Conservation (phyloP, 1,284 basidiomycete genomes). For the Ganoderma boninense region DNA sequence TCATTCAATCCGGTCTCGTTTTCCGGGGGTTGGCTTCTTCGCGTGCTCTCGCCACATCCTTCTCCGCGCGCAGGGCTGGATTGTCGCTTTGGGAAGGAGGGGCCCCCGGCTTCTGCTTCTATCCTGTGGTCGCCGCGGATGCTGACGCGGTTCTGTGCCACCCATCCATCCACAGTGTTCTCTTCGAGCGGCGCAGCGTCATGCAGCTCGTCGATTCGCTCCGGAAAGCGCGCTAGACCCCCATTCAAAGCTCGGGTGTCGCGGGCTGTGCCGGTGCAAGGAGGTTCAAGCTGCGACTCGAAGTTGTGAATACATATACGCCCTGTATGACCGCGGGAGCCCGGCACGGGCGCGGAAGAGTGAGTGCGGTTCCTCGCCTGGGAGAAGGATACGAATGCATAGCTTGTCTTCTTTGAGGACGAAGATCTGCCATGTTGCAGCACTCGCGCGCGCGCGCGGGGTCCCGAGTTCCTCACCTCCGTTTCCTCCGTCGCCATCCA, state of each 20-base stretch:
- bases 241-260: not conserved
- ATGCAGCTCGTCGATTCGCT: slow-evolving; percentile 22
- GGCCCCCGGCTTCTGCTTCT: not conserved
- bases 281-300: not conserved
- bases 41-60: not conserved
- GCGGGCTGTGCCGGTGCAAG: not conserved
- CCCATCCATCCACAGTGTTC: slow-evolving; percentile 19
- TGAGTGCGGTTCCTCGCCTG: not conserved
- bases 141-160: slow-evolving; percentile 5
- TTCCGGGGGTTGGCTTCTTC: not conserved
- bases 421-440: no score
- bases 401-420: not conserved
- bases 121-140: not conserved
- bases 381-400: not conserved
- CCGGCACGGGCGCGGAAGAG: not conserved
- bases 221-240: slow-evolving; percentile 18
- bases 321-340: not conserved
- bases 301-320: not conserved
- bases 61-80: not conserved
- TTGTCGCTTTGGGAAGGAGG: not conserved
- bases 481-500: no score
- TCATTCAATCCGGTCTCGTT: not conserved
- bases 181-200: slow-evolving; percentile 27
- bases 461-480: not conserved
- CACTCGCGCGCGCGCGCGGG: no score